Conservation (phyloP, 2,329 filamentous ascomycete genomes). For the Dactylonectria estremocensis region DNA sequence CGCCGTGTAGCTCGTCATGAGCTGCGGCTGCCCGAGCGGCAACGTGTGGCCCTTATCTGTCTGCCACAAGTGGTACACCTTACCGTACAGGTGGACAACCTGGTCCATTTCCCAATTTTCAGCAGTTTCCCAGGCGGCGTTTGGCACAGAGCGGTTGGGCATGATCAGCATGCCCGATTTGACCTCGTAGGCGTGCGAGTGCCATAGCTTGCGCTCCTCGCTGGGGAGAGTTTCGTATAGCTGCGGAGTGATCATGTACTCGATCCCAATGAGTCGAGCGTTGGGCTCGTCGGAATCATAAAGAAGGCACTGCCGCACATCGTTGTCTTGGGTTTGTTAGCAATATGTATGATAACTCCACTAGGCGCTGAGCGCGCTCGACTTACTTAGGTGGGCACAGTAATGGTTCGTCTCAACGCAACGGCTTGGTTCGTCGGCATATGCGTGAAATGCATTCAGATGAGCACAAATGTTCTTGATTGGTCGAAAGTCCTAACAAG, state of each 20-base stretch:
- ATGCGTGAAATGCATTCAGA: constrained; percentile 89
- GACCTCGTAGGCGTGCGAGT: constrained; percentile 82
- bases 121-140: constrained; percentile 78
- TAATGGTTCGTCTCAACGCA: constrained; percentile 88
- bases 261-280: constrained; percentile 85
- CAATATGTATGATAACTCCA: constrained; percentile 55
- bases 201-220: constrained; percentile 84
- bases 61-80: constrained; percentile 91
- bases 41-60: constrained; percentile 78
- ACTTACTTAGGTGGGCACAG: constrained; percentile 78
- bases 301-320: constrained; percentile 87
- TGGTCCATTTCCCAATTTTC: constrained; percentile 88
- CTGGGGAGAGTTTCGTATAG: constrained; percentile 76
- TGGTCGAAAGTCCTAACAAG: constrained; percentile 75
- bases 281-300: constrained; percentile 80
- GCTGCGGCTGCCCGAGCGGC: constrained; percentile 66
- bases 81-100: constrained; percentile 82
- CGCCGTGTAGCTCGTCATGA: constrained; percentile 69
- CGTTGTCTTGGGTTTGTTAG: constrained; percentile 55
- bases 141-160: constrained; percentile 74
- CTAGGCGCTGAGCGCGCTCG: constrained; percentile 36
- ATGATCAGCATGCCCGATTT: constrained; percentile 87
- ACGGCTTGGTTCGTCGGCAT: constrained; percentile 79
- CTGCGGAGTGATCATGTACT: constrained; percentile 86
- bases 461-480: constrained; percentile 85